A percentile compares a stretch with the other conserved stretches of the same genome.
Conservation (phyloP, 225 moss, liverwort and hornwort genomes). For the Anthoceros angustus region DNA sequence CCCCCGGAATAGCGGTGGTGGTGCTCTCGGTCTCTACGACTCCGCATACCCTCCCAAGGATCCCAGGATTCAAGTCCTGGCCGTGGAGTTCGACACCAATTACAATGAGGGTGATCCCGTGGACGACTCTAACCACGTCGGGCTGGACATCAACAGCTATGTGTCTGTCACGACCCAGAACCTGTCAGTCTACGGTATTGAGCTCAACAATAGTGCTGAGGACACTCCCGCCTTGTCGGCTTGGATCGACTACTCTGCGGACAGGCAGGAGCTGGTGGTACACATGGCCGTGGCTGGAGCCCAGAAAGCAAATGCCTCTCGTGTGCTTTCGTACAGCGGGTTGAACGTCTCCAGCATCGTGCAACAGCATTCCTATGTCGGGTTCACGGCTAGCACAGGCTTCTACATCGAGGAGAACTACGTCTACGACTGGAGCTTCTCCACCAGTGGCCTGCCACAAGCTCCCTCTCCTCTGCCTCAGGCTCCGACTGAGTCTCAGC, state of each 20-base stretch:
- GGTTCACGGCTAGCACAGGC: conserved; percentile 9
- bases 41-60: neutral
- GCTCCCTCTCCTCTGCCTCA: conserved; percentile 1
- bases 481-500: neutral
- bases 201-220: neutral
- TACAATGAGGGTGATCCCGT: neutral
- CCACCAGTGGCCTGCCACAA: conserved; percentile 5
- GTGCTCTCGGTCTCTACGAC: conserved; percentile 6
- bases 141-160: conserved; percentile 8
- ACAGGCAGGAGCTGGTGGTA: neutral
- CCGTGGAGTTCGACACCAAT: conserved; percentile 8
- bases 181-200: neutral
- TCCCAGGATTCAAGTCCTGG: conserved; percentile 5
- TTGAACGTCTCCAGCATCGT: conserved; percentile 6
- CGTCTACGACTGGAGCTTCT: conserved; percentile 7
- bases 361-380: conserved; percentile 5
- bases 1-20: neutral
- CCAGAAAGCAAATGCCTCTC: neutral
- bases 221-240: neutral
- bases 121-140: conserved; percentile 3
- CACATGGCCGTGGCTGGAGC: neutral
- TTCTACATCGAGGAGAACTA: neutral
- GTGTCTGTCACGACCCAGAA: neutral
- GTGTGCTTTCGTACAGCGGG: conserved; percentile 6
- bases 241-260: neutral